Evolutionary conservation across 2,329 filamentous ascomycete genomes (phyloP).

Genomic region (Hortaea sp.): DNA sequence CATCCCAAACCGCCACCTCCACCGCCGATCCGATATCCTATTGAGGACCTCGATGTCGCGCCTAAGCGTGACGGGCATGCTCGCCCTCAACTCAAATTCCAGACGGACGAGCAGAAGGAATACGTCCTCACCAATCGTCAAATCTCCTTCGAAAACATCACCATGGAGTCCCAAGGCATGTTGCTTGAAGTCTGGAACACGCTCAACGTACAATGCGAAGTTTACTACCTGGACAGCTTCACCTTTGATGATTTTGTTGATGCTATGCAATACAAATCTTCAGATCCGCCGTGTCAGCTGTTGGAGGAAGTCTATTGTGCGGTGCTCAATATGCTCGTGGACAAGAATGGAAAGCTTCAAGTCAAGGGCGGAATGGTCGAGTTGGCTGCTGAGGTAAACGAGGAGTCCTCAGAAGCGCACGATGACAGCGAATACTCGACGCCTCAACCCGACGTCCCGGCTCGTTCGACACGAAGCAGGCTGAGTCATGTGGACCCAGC

Average conservation of each 20-base stretch:
- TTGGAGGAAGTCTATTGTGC: slow-evolving; percentile 88
- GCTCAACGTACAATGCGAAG: slow-evolving; percentile 93
- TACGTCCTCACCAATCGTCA: slow-evolving; percentile 24
- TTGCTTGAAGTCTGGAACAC: slow-evolving; percentile 93
- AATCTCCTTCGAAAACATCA: slow-evolving; percentile 42
- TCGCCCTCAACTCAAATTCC: slow-evolving; percentile 67
- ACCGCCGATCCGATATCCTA: slow-evolving; percentile 82
- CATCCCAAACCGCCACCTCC: slow-evolving; percentile 47
- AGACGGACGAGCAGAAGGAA: slow-evolving; percentile 45
- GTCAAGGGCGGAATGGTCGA: slow-evolving; percentile 56
- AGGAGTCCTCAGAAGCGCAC: slow-evolving; percentile 59
- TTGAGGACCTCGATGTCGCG: slow-evolving; percentile 80
- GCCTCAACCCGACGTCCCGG: slow-evolving; percentile 61
- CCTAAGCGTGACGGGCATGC: slow-evolving; percentile 52
- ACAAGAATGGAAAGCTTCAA: slow-evolving; percentile 68
- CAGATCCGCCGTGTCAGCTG: slow-evolving; percentile 68
- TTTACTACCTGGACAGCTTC: slow-evolving; percentile 90
- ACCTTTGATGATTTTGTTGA: slow-evolving; percentile 95
- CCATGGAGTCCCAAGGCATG: slow-evolving; percentile 75
- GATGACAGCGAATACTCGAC: slow-evolving; percentile 43
- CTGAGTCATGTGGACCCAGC: slow-evolving; percentile 62
- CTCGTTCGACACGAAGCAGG: slow-evolving; percentile 75
- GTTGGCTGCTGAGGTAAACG: slow-evolving; percentile 61
- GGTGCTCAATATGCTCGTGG: slow-evolving; percentile 76
- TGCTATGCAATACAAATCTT: slow-evolving; percentile 62